phyloP scores from a whole-genome alignment of 352 stramenopile genomes.

The Pythium pyrilobum region DNA sequence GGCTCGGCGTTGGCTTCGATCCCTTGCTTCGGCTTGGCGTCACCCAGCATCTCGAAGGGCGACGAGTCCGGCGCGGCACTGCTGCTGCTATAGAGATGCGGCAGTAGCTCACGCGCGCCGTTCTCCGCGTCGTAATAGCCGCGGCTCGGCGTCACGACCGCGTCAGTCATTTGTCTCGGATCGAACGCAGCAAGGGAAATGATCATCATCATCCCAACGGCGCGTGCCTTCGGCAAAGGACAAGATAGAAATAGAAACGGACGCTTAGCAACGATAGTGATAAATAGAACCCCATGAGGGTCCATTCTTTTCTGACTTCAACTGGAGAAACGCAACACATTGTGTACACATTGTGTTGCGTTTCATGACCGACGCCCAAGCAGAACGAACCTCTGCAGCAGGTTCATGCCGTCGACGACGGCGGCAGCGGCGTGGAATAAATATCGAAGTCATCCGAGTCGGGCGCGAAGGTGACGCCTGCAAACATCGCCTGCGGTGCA shows the following conservation, averaged over 20 bases:
- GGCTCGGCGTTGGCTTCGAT: constrained; percentile 41
- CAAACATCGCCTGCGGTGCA: constrained; percentile 23
- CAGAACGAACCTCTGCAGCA: too few species aligned
- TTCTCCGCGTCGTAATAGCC: constrained; percentile 55
- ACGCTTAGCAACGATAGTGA: too few species aligned
- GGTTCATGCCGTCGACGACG: too few species aligned
- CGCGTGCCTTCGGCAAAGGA: constrained; percentile 8
- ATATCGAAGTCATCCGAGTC: constrained; percentile 31
- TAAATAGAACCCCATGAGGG: too few species aligned
- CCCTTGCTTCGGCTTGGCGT: constrained; percentile 36
- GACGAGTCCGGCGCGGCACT: constrained; percentile 1
- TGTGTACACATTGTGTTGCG: too few species aligned
- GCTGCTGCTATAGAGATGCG: constrained; percentile 30
- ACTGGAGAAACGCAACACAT: too few species aligned
- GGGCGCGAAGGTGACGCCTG: constrained; percentile 25
- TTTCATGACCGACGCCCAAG: too few species aligned
- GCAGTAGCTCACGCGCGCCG: constrained; percentile 44
- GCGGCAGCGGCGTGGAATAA: constrained; percentile 13
- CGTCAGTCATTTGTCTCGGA: background rate
- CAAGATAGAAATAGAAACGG: background rate
- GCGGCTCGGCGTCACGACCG: constrained; percentile 3
- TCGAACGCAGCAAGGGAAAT: background rate
- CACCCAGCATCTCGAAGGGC: constrained; percentile 38
- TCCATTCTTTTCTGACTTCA: background rate
- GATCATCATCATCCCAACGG: background rate